Conservation (phyloP, 305 asterid genomes). For the Solanum hybrid region DNA sequence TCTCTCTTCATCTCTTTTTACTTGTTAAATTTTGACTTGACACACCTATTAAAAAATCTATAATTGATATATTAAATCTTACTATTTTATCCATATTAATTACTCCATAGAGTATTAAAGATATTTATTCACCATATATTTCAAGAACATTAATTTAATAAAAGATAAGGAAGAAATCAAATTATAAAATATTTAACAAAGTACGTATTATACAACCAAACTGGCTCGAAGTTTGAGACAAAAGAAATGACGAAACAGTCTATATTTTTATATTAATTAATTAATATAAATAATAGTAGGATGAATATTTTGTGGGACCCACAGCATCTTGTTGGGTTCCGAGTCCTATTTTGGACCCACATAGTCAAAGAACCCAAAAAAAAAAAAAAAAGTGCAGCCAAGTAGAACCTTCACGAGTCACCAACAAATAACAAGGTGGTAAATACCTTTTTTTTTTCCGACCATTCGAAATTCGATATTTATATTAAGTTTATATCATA, state of each 20-base stretch:
- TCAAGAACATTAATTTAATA: too few species aligned
- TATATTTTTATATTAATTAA: neutral
- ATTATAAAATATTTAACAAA: too few species aligned
- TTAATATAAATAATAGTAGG: neutral
- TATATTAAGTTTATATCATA: too few species aligned
- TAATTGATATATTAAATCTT: too few species aligned
- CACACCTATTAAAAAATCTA: too few species aligned
- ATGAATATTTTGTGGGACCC: neutral
- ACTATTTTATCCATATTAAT: too few species aligned
- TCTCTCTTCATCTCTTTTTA: too few species aligned
- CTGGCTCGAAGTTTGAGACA: neutral
- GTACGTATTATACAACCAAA: neutral
- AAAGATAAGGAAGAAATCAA: too few species aligned
- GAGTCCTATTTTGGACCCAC: neutral
- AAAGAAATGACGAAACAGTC: neutral
- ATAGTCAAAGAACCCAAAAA: neutral
- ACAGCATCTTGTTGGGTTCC: neutral
- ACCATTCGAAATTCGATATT: too few species aligned
- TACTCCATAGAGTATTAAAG: too few species aligned
- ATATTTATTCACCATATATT: too few species aligned
- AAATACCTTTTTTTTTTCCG: neutral
- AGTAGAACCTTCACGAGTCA: neutral
- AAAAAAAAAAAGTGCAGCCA: neutral
- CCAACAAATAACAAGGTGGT: neutral
- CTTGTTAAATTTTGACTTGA: accelerated